Base-by-base conservation (phyloP, 768 basidiomycete species). In the Fibroporia radiculosa region DNA sequence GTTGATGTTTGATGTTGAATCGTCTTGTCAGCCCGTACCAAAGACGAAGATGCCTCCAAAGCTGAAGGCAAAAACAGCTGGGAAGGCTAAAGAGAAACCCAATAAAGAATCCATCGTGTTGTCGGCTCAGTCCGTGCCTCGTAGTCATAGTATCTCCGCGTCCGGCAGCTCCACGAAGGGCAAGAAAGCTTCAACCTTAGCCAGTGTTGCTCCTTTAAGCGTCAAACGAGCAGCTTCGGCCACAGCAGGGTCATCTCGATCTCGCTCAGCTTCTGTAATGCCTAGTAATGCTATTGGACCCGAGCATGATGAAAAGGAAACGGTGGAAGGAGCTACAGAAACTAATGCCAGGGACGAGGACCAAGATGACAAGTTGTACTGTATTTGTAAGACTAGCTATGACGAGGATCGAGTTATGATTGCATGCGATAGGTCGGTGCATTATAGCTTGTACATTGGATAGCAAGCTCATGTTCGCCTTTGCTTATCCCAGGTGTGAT, bases 401-500 rank as follows among this genome's bases (percentile, higher is more conserved):
- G 86, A 95, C 51, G 85, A 91, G 60, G 87, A 90, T 58, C 71
- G 77, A 41, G 74, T 84, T 49, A 95, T 95, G 92, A 92, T 95
- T 61, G 92, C 88, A 22, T 95, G 92, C 58, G 92, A 95, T 68
- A 75, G 80, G 89, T 90, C 53, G 43, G 84, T 60, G 12, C 16
- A 35, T 7, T 19, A 12, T 31, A n/a, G 29, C 29, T 14, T 8
- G 24, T 45, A 16, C 19, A 20, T 24, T 33, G 27, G 5, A 13
- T 31, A 11, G 27, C 7, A 6, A 7, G 22, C 10, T 6, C 10
- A 6, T 42, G 13, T 6, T 20, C 14, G 32, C 10, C 23, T 45
- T 31, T n/a, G n/a, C 29, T 31, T n/a, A 16, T 31, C 24, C 14
- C 45, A 92, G 91, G 23, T 95, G 92, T 62, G 92, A 93, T 56